phyloP scores from a whole-genome alignment of 1,284 basidiomycete species.

The Thecaphora frezii region DNA sequence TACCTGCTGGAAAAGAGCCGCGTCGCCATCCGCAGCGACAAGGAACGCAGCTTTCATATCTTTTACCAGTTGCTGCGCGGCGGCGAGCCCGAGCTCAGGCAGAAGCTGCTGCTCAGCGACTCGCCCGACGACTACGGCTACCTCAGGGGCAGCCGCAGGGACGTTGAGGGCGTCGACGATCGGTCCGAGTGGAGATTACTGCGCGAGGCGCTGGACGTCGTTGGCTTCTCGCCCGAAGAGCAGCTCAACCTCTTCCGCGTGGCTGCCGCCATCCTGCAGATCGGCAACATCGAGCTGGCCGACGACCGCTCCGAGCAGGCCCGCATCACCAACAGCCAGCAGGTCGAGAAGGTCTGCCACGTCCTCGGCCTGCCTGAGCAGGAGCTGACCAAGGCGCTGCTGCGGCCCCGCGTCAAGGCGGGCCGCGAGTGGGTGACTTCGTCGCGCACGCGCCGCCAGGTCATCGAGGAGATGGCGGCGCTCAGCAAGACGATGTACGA shows the following conservation, averaged over 20 bases:
- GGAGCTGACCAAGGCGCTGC: conserved; percentile 78
- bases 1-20: conserved; percentile 97
- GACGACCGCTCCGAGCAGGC: conserved; percentile 85
- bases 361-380: conserved; percentile 85
- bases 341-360: conserved; percentile 81
- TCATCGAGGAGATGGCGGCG: conserved; percentile 85
- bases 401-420: conserved; percentile 75
- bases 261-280: conserved; percentile 88
- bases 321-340: conserved; percentile 65
- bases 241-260: conserved; percentile 93
- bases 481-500: conserved; percentile 96
- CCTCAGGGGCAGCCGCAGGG: conserved; percentile 81
- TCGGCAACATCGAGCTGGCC: conserved; percentile 87
- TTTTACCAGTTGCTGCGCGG: conserved; percentile 78
- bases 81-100: conserved; percentile 51
- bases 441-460: conserved; percentile 86
- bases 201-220: conserved; percentile 77
- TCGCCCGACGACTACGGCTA: conserved; percentile 83
- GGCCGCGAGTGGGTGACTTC: conserved; percentile 97
- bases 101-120: conserved; percentile 71
- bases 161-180: conserved; percentile 95
- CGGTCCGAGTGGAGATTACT: conserved; percentile 81
- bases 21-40: conserved; percentile 63
- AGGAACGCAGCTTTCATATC: conserved; percentile 90
- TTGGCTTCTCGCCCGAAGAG: conserved; percentile 81